Evolutionary conservation across 352 stramenopile genomes (phyloP).

Genomic region (Phytopythium mirpurense): DNA sequence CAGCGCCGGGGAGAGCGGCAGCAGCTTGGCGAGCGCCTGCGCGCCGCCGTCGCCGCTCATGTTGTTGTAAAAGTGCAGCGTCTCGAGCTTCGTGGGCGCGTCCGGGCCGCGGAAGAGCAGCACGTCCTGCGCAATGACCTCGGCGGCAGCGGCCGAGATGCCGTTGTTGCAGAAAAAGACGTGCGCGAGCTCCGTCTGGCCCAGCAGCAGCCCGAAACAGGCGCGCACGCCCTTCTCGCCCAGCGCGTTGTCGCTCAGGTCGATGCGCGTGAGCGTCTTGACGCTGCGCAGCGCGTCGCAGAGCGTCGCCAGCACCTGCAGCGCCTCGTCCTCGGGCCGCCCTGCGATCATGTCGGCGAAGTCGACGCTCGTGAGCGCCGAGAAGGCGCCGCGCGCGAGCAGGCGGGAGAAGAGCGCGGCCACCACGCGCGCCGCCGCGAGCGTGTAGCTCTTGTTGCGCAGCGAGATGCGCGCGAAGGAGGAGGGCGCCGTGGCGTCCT

Average conservation of each 20-base stretch:
- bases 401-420: slow-evolving; percentile 63
- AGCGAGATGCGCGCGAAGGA: slow-evolving; percentile 79
- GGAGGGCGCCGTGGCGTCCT: slow-evolving; percentile 18
- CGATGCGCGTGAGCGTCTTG: slow-evolving; percentile 77
- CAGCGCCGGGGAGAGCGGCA: slow-evolving; percentile 82
- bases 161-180: slow-evolving; percentile 96
- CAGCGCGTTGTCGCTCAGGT: slow-evolving; percentile 94
- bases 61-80: slow-evolving; percentile 97
- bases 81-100: slow-evolving; percentile 80
- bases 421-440: slow-evolving; percentile 71
- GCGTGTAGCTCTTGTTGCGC: slow-evolving; percentile 87
- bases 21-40: slow-evolving; percentile 79
- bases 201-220: slow-evolving; percentile 82
- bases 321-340: slow-evolving; percentile 72
- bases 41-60: slow-evolving; percentile 94
- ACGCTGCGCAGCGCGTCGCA: slow-evolving; percentile 62
- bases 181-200: slow-evolving; percentile 71
- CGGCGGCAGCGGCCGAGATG: slow-evolving; percentile 86
- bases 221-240: slow-evolving; percentile 92
- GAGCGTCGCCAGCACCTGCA: slow-evolving; percentile 76
- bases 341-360: slow-evolving; percentile 87
- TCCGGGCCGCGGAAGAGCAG: slow-evolving; percentile 70
- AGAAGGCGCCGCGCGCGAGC: slow-evolving; percentile 41
- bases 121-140: slow-evolving; percentile 84
- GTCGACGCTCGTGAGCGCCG: slow-evolving; percentile 64